phyloP scores from a whole-genome alignment of 2,329 filamentous ascomycete genomes.

The Penicillium sp. region DNA sequence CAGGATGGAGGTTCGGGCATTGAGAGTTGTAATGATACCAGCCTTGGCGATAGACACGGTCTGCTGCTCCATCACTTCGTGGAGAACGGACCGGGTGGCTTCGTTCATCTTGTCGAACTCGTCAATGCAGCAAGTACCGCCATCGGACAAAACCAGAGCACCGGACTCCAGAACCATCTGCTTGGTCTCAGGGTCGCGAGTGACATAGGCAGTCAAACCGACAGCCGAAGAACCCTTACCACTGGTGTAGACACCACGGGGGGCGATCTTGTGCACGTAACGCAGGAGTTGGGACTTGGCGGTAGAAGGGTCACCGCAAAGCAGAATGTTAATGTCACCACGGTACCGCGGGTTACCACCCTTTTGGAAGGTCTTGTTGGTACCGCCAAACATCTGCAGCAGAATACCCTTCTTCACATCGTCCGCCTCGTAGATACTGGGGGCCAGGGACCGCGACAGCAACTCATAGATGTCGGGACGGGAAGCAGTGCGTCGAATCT shows the following conservation, averaged over 20 bases:
- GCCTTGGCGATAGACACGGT: slow-evolving; percentile 80
- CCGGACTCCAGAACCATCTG: slow-evolving; percentile 77
- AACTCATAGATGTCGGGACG: slow-evolving; percentile 92
- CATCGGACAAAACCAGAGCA: slow-evolving; percentile 74
- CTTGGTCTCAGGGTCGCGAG: slow-evolving; percentile 73
- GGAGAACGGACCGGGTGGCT: slow-evolving; percentile 73
- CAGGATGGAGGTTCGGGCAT: slow-evolving; percentile 92
- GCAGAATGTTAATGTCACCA: slow-evolving; percentile 95
- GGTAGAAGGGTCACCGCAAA: slow-evolving; percentile 96
- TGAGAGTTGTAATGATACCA: slow-evolving; percentile 84
- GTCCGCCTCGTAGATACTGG: slow-evolving; percentile 96
- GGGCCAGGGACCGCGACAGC: slow-evolving; percentile 85
- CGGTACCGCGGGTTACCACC: slow-evolving; percentile 94
- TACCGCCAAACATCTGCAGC: slow-evolving; percentile 93
- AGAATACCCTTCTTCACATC: slow-evolving; percentile 99
- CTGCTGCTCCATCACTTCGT: slow-evolving; percentile 84
- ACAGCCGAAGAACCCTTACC: slow-evolving; percentile 78
- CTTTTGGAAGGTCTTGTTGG: slow-evolving; percentile 97
- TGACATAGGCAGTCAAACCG: slow-evolving; percentile 78
- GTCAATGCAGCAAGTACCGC: slow-evolving; percentile 78
- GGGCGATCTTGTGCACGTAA: slow-evolving; percentile 97
- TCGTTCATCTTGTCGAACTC: slow-evolving; percentile 84
- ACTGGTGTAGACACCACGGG: slow-evolving; percentile 79
- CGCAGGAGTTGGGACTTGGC: slow-evolving; percentile 92
- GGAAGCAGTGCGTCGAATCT: slow-evolving; percentile 79